Evolutionary conservation across 2,329 filamentous ascomycete genomes (phyloP), one percentile per base, ranked within the genome.

Genomic region (Colletotrichum navitas): DNA sequence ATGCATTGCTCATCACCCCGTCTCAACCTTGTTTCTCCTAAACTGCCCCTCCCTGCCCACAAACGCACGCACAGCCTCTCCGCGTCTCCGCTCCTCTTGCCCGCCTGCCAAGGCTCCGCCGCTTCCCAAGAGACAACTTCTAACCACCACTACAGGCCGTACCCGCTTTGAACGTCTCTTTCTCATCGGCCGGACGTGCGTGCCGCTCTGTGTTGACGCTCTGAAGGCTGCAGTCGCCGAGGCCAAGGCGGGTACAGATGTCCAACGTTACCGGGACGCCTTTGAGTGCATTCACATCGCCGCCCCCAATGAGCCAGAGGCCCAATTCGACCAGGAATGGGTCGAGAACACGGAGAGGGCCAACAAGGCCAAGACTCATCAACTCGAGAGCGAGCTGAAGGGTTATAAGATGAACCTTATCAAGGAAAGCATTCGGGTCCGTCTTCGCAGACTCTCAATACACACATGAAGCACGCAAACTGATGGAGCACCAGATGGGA

Each of bases 351-450:
- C 88, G 47, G 89, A 91, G 29, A 89, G 89, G 73, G 84, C 87
- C 63, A 93, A 95, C 76, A 89, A 89, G 75, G 83, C 84, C 1
- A 92, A 97, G 80, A 91, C 91, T 0, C 86, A 90, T 66, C 89
- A 92, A n/a, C 85, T 98, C 66, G 94, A 98, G 79, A 85, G 88
- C 21, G 94, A 98, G 81, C 85, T 99, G 26, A 95, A 94, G 80
- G 92, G 92, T 1, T 98, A 98, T 82, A 97, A 96, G 83, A 97
- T 98, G 79, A 99, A 98, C 77, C 84, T 98, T 54, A 94, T 99
- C 77, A 97, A 98, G 80, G 96, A 99, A 83, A 98, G 94, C 83
- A 97, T 98, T 77, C 85, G 95, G 76, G 94, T 97, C 85, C 68
- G 88, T 78, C 51, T 51, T 26, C 21, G n/a, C 10, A 34, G 51